Conservation (phyloP, 2,329 filamentous ascomycete genomes). For the Fonsecaea multimorphosa region DNA sequence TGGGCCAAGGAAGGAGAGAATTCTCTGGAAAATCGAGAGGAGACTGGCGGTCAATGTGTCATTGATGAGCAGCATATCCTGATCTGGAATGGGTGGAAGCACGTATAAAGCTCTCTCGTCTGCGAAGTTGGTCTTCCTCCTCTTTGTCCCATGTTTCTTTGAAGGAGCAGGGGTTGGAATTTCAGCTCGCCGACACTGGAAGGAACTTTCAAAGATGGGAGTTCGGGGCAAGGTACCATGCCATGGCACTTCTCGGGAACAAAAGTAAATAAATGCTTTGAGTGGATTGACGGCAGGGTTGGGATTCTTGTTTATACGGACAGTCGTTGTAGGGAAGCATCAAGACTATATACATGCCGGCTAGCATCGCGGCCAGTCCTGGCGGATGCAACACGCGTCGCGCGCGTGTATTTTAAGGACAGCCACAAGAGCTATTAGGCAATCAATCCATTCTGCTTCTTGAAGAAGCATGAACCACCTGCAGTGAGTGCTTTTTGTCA, state of each 20-base stretch:
- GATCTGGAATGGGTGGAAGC: slow-evolving; percentile 63
- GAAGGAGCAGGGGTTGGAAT: background rate
- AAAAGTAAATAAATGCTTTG: background rate
- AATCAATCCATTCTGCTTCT: background rate
- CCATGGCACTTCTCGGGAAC: background rate
- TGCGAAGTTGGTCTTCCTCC: background rate
- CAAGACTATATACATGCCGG: too few relatives aligned
- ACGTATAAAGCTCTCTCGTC: slow-evolving; percentile 53
- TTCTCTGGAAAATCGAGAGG: slow-evolving; percentile 43
- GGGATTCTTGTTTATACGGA: background rate
- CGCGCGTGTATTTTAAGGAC: background rate
- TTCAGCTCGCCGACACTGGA: background rate
- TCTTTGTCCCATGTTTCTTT: background rate
- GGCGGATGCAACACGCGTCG: background rate
- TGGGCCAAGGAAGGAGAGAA: slow-evolving; percentile 35
- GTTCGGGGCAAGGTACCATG: background rate
- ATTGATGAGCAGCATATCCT: slow-evolving; percentile 69
- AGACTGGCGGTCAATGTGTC: slow-evolving; percentile 60
- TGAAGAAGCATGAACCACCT: background rate
- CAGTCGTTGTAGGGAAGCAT: background rate
- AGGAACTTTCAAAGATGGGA: background rate
- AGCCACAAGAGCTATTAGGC: background rate
- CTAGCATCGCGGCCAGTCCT: background rate
- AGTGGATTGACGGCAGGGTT: background rate
- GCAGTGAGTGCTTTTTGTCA: background rate